Conservation (phyloP, 148 eudicot species). For the Silene latifolia region DNA sequence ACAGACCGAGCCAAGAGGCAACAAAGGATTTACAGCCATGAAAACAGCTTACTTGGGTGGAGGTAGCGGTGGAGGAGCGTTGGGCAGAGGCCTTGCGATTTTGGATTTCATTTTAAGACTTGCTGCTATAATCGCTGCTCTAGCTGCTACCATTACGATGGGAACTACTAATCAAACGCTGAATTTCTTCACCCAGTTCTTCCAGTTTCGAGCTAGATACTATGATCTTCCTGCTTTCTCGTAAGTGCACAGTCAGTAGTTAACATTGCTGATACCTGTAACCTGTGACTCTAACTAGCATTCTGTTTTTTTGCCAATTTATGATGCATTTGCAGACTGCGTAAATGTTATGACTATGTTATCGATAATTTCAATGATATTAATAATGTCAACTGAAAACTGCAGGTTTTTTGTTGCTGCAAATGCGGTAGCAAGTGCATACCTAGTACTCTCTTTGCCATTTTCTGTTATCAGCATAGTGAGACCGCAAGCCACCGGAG, state of each 20-base stretch:
- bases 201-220: conserved; percentile 72
- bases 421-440: conserved; percentile 68
- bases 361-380: not conserved
- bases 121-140: conserved; percentile 52
- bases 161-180: conserved; percentile 69
- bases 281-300: no score
- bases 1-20: conserved; percentile 23
- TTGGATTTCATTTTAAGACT: conserved; percentile 60
- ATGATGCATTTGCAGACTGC: no score
- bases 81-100: conserved; percentile 52
- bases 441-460: conserved; percentile 72
- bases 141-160: conserved; percentile 66
- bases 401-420: conserved; percentile 78
- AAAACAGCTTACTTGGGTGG: conserved; percentile 12
- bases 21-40: conserved; percentile 19
- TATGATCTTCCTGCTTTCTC: conserved; percentile 70
- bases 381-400: not conserved
- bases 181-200: conserved; percentile 73
- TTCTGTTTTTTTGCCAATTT: no score
- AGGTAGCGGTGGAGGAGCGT: conserved; percentile 25
- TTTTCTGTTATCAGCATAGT: conserved; percentile 76
- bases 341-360: no score
- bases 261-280: no score
- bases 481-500: conserved; percentile 54
- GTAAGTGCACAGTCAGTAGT: conserved; percentile 43